These are phyloP conservation scores for Rhodomyrtus psidioides DNA, from an alignment of 441 rosid genomes.

Conservation along the genomic window DNA sequence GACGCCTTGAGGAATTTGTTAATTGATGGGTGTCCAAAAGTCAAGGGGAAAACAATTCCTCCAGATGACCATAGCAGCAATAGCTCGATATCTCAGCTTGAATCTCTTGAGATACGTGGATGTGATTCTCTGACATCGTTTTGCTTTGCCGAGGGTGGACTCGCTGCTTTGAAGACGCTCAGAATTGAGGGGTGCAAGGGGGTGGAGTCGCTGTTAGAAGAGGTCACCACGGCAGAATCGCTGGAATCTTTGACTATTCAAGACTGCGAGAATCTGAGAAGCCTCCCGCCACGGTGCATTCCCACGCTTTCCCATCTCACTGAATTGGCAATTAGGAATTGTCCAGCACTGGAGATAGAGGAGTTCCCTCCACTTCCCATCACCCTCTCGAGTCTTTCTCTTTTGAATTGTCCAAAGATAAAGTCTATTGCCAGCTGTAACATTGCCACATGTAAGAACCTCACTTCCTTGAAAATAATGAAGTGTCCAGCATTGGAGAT, in stretches of 20 bases:
- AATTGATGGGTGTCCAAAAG: neutral
- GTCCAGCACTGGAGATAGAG: neutral
- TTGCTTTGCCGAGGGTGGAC: neutral
- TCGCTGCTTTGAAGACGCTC: neutral
- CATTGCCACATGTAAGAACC: too few relatives aligned
- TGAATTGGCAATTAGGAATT: accelerated
- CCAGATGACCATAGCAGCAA: accelerated
- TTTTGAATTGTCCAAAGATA: neutral
- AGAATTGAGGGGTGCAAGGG: accelerated
- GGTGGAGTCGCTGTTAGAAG: neutral
- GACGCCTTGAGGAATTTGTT: neutral
- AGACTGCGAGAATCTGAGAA: neutral
- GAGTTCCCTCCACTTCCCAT: neutral
- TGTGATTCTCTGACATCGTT: neutral
- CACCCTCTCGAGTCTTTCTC: too few relatives aligned
- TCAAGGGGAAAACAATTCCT: neutral
- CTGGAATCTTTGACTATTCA: too few relatives aligned
- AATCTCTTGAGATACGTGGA: accelerated
- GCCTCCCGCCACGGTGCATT: neutral
- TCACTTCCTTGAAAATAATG: accelerated
- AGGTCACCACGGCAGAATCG: neutral
- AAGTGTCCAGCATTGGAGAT: neutral
- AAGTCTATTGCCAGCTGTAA: neutral
- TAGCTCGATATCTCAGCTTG: neutral
- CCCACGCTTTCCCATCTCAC: neutral